Evolutionary conservation across 768 basidiomycete species (phyloP), one percentile per base, ranked within the genome.

Genomic region (Phaffia tasmanica): DNA sequence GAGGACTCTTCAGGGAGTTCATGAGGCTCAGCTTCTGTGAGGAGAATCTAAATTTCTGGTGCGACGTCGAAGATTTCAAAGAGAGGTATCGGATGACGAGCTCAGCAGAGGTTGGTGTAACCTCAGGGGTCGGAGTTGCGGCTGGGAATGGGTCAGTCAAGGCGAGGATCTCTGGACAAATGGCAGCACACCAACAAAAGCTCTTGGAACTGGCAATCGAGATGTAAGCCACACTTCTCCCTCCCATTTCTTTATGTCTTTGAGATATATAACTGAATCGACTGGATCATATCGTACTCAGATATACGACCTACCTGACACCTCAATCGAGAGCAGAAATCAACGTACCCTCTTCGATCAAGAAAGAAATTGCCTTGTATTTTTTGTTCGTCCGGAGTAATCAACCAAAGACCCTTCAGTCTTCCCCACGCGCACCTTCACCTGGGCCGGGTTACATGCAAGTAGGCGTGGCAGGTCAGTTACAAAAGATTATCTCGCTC

Each of bases 31-130:
- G 95, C 76, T 97, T 95, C 76, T 97, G 90, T 78, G 95, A 99
- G 74, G 95, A 99, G 80, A 99, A 99, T 75, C 79, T 99, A 70
- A 86, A 86, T 55, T 99, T 98, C 79, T 99, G 91, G 88, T 76
- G 98, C 64, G 95, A 99, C 73, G 93, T 97, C 2, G 83, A 90
- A 75, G 95, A 99, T 75, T 94, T 99, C 80, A 92, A 91, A 78
- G 84, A 86, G 73, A 87, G 92, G 75, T 99, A 98, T 79, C 85
- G 84, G 73, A 95, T 91, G 67, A 95, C 94, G 0, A 93, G 89
- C 4, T 92, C 85, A 71, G 93, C 91, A 16, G 83, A 87, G 67
- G 78, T 77, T 15, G 70, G 69, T 21, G 71, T 72, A n/a, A 59
- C 64, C 27, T 62, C 23, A 25, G 18, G 59, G 49, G 25, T 54